Evolutionary conservation across 352 stramenopile genomes (phyloP).

Genomic region (Pythium dissotocum): DNA sequence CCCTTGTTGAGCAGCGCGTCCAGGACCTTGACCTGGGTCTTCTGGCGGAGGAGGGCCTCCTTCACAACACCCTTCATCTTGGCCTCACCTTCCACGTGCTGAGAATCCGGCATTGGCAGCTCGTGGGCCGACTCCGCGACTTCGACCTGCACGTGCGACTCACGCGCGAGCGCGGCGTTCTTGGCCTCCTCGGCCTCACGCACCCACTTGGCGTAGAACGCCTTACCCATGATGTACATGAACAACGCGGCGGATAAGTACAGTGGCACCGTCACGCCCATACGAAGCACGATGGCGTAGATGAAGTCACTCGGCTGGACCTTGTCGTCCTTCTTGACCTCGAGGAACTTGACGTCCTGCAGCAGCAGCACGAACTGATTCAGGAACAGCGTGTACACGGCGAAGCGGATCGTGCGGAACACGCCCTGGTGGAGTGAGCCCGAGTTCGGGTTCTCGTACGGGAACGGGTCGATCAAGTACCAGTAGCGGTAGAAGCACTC

Average conservation of each 20-base stretch:
- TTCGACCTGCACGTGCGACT: slow-evolving; percentile 35
- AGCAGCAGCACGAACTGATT: slow-evolving; percentile 75
- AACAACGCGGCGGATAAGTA: slow-evolving; percentile 69
- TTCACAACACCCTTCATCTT: slow-evolving; percentile 55
- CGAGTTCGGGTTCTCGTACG: slow-evolving; percentile 82
- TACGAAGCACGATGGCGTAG: slow-evolving; percentile 62
- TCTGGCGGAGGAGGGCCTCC: slow-evolving; percentile 43
- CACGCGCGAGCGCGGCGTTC: slow-evolving; percentile 50
- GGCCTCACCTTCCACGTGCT: slow-evolving; percentile 11
- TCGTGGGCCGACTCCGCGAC: slow-evolving; percentile 23
- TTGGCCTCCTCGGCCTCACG: slow-evolving; percentile 63
- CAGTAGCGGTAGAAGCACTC: slow-evolving; percentile 83
- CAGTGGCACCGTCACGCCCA: slow-evolving; percentile 72
- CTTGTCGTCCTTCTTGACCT: slow-evolving; percentile 53
- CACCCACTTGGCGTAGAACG: slow-evolving; percentile 72
- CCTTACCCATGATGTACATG: slow-evolving; percentile 78
- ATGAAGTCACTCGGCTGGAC: slow-evolving; percentile 56
- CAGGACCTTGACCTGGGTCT: slow-evolving; percentile 51
- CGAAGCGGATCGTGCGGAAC: slow-evolving; percentile 76
- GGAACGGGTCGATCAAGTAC: slow-evolving; percentile 87
- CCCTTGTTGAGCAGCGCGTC: slow-evolving; percentile 71
- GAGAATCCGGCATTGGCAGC: slow-evolving; percentile 20
- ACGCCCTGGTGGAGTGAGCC: slow-evolving; percentile 70
- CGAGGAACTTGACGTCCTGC: slow-evolving; percentile 80
- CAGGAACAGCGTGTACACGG: slow-evolving; percentile 64